phyloP scores from a whole-genome alignment of 306 rosid species.

The Fragaria ananassa region DNA sequence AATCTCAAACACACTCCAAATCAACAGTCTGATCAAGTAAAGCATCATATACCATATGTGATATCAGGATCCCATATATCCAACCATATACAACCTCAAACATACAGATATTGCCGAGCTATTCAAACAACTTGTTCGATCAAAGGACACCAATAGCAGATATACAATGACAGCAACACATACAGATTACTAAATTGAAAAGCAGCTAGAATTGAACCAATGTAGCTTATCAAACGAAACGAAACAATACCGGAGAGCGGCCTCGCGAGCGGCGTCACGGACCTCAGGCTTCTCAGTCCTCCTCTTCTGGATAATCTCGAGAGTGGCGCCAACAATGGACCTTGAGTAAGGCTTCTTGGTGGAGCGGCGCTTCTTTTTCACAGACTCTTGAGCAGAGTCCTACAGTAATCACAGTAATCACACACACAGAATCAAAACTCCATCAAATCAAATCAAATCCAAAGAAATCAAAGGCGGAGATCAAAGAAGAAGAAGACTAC shows the following conservation, averaged over 20 bases:
- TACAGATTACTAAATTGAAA: background rate
- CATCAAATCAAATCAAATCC: background rate
- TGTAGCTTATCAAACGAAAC: background rate
- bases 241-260: conserved; percentile 41
- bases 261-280: conserved; percentile 51
- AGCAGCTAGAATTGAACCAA: background rate
- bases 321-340: conserved; percentile 51
- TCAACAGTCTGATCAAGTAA: background rate
- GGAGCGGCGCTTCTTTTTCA: conserved; percentile 44
- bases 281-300: conserved; percentile 48
- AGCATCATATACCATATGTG: background rate
- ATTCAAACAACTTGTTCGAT: no score
- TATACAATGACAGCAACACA: background rate
- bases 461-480: background rate
- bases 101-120: background rate
- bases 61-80: background rate
- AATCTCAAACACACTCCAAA: background rate
- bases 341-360: conserved; percentile 48
- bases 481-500: background rate
- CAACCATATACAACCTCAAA: background rate
- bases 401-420: background rate
- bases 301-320: conserved; percentile 46
- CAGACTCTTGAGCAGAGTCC: conserved; percentile 47
- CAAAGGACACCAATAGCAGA: background rate
- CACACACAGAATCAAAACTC: background rate